phyloP scores from a whole-genome alignment of 73 alveolate genomes.

The Paramecium sonneborni region DNA sequence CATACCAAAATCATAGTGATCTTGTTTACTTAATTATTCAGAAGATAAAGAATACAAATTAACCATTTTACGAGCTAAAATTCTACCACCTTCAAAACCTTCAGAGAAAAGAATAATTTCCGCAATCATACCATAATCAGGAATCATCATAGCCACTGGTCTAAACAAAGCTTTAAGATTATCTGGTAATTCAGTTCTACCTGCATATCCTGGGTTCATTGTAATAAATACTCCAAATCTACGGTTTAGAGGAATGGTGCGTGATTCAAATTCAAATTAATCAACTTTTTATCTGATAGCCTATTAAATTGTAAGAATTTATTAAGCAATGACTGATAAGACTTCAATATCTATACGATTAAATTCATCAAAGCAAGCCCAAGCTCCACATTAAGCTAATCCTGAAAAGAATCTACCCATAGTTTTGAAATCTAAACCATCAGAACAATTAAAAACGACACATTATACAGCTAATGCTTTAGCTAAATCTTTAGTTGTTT shows the following conservation, averaged over 20 bases:
- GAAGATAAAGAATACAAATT: conserved; percentile 92
- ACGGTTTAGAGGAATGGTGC: conserved; percentile 94
- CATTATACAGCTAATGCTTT: conserved; percentile 97
- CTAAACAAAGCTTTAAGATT: conserved; percentile 97
- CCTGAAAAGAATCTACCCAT: conserved; percentile 96
- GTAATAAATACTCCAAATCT: conserved; percentile 99
- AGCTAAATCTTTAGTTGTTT: conserved; percentile 96
- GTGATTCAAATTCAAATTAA: conserved; percentile 97
- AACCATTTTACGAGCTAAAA: conserved; percentile 97
- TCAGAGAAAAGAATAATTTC: conserved; percentile 98
- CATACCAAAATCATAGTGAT: conserved; percentile 98
- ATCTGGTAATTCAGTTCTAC: conserved; percentile 99
- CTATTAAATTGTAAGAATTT: conserved; percentile 93
- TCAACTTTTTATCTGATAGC: conserved; percentile 92
- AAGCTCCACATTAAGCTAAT: conserved; percentile 97
- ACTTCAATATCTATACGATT: conserved; percentile 98
- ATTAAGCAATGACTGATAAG: conserved; percentile 97
- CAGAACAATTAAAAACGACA: conserved; percentile 97
- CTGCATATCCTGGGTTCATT: conserved; percentile 99
- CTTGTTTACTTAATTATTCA: conserved; percentile 98
- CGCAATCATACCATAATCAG: conserved; percentile 98
- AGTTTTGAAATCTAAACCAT: conserved; percentile 92
- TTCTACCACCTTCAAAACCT: conserved; percentile 96
- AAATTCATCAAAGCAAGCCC: conserved; percentile 99
- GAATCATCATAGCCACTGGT: conserved; percentile 99